Percentiles rank a stretch among this genome's conserved stretches.
phyloP scores from a whole-genome alignment of 2,329 filamentous ascomycete genomes.

The Chrysoporthe puriensis region DNA sequence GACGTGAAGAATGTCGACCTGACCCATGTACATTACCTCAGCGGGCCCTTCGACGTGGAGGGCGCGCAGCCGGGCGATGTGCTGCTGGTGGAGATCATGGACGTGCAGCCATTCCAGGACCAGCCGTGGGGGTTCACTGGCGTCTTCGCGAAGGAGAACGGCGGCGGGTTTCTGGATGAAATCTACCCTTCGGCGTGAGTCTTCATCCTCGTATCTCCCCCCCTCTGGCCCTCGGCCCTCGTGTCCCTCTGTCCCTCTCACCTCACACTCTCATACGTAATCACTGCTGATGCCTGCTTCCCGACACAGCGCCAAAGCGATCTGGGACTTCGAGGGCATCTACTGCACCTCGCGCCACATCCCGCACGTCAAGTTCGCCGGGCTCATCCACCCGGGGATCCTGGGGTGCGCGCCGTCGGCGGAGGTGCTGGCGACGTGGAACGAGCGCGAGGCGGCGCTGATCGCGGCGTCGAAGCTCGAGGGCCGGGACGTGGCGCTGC shows the following conservation, averaged over 20 bases:
- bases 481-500: conserved; percentile 73
- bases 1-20: conserved; percentile 85
- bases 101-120: conserved; percentile 86
- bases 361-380: conserved; percentile 83
- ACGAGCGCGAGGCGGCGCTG: conserved; percentile 78
- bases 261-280: not conserved
- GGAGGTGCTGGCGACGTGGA: conserved; percentile 81
- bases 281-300: not conserved
- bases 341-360: conserved; percentile 85
- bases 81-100: conserved; percentile 86
- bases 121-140: conserved; percentile 91
- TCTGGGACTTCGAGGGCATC: conserved; percentile 62
- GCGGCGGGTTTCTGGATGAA: conserved; percentile 87
- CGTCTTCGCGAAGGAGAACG: conserved; percentile 78
- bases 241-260: not conserved
- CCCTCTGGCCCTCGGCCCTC: not conserved
- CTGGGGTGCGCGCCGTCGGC: conserved; percentile 84
- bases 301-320: conserved; percentile 53
- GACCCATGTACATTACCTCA: conserved; percentile 84
- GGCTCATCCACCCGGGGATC: conserved; percentile 90
- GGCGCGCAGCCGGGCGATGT: conserved; percentile 84
- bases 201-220: conserved; percentile 9
- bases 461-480: conserved; percentile 68
- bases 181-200: conserved; percentile 81
- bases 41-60: conserved; percentile 86